These are phyloP conservation scores for Lavandula angustifolia DNA, from an alignment of 257 asterid genomes.

Conservation along the genomic window DNA sequence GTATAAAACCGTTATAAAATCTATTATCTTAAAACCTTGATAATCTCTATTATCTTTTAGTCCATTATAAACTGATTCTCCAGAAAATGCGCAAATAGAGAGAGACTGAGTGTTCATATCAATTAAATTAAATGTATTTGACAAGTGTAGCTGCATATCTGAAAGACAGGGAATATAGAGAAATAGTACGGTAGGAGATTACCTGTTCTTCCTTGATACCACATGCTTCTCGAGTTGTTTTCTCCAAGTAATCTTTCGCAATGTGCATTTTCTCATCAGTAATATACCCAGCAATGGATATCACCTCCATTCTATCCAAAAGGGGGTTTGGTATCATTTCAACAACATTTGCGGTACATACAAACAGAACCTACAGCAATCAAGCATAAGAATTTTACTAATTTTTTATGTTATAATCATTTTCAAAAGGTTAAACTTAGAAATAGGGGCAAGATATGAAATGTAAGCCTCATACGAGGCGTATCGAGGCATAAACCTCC, in stretches of 20 bases:
- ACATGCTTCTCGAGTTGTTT: conserved; percentile 85
- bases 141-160: background rate
- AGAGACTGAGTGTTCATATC: background rate
- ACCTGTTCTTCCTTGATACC: too few species aligned
- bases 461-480: too few species aligned
- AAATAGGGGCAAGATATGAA: too few species aligned
- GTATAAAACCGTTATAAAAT: too few species aligned
- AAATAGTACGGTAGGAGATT: conserved; percentile 11
- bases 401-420: too few species aligned
- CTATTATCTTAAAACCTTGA: too few species aligned
- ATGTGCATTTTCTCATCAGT: conserved; percentile 98
- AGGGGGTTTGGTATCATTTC: conserved; percentile 92
- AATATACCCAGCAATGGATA: conserved; percentile 93
- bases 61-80: conserved; percentile 7
- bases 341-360: conserved; percentile 92
- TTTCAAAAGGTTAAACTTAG: too few species aligned
- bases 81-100: background rate
- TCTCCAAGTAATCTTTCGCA: conserved; percentile 95
- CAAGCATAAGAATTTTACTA: conserved; percentile 11
- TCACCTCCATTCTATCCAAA: conserved; percentile 97
- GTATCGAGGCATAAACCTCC: too few species aligned
- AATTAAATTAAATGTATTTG: conserved; percentile 2
- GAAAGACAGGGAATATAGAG: background rate
- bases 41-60: background rate
- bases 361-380: conserved; percentile 80